phyloP scores from a whole-genome alignment of 1,139 yeast genomes.

The Yamadazyma epiphylla region DNA sequence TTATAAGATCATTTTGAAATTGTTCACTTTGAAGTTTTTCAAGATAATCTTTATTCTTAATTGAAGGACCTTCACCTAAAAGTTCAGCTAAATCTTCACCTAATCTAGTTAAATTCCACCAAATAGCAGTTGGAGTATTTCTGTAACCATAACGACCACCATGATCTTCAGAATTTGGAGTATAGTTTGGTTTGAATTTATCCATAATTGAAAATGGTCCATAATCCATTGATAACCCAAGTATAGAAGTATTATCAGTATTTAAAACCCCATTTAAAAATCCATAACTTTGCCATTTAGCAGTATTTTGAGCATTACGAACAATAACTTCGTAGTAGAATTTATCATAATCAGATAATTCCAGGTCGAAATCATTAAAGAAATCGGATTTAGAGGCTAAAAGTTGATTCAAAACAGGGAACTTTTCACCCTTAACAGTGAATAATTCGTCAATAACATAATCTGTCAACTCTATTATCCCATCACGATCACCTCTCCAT shows the following conservation, averaged over 20 bases:
- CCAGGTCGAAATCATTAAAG: conserved; percentile 13
- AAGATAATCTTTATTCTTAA: conserved; percentile 36
- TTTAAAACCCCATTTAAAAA: conserved; percentile 91
- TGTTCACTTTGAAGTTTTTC: conserved; percentile 4
- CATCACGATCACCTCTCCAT: conserved; percentile 65
- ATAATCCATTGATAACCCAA: conserved; percentile 86
- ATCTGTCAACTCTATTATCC: conserved; percentile 61
- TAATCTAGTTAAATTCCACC: conserved; percentile 89
- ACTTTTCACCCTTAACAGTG: conserved; percentile 26
- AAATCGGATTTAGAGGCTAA: conserved; percentile 16
- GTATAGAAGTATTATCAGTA: conserved; percentile 86
- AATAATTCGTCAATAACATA: conserved; percentile 70
- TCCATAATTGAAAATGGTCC: conserved; percentile 95
- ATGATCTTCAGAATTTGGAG: conserved; percentile 89
- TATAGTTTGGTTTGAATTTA: conserved; percentile 71
- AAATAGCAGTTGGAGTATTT: conserved; percentile 79
- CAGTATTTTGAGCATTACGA: conserved; percentile 74
- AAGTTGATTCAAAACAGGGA: conserved; percentile 29
- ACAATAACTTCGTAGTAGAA: conserved; percentile 67
- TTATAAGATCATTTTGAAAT: conserved; percentile 44
- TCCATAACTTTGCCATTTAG: conserved; percentile 88
- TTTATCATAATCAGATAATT: conserved; percentile 59
- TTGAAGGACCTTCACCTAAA: conserved; percentile 61
- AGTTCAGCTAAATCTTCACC: conserved; percentile 84
- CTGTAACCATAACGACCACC: conserved; percentile 68